Conservation (phyloP, 164 flowering plant species). For the Stephania cephalantha region DNA sequence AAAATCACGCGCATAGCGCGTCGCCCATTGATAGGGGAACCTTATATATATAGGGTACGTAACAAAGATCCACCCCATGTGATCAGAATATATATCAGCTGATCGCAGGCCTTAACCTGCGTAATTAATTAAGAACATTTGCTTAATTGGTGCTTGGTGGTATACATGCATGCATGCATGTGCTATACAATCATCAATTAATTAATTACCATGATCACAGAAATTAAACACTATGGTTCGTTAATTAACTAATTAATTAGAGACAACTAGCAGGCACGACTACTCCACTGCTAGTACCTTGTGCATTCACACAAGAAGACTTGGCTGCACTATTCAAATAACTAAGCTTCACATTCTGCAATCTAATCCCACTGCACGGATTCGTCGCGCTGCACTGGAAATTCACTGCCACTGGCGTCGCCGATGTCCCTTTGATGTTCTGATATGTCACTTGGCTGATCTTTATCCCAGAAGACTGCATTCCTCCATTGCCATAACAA, state of each 20-base stretch:
- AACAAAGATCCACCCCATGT: no score
- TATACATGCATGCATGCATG: no score
- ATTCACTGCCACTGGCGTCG: conserved; percentile 22
- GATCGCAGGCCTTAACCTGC: no score
- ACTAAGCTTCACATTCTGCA: conserved; percentile 22
- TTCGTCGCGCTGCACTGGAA: conserved; percentile 22
- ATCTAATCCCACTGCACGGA: conserved; percentile 24
- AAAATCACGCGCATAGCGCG: no score
- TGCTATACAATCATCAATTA: no score
- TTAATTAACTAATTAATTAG: not conserved
- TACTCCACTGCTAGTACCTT: conserved; percentile 17
- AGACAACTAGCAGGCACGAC: conserved; percentile 20
- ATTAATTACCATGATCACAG: not conserved
- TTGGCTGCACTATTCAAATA: conserved; percentile 12
- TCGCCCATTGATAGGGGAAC: no score
- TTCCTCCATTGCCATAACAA: not conserved
- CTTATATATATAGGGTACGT: no score
- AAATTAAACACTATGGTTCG: not conserved
- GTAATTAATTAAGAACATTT: no score
- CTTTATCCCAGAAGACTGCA: conserved; percentile 23
- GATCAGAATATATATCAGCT: no score
- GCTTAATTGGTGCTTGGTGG: no score
- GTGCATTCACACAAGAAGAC: conserved; percentile 18
- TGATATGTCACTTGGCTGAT: conserved; percentile 22
- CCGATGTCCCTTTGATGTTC: conserved; percentile 24